Percentiles rank a stretch among this genome's conserved stretches.
These are phyloP conservation scores for Tulasnella calospora DNA, from an alignment of 768 basidiomycete genomes.

Conservation along the genomic window DNA sequence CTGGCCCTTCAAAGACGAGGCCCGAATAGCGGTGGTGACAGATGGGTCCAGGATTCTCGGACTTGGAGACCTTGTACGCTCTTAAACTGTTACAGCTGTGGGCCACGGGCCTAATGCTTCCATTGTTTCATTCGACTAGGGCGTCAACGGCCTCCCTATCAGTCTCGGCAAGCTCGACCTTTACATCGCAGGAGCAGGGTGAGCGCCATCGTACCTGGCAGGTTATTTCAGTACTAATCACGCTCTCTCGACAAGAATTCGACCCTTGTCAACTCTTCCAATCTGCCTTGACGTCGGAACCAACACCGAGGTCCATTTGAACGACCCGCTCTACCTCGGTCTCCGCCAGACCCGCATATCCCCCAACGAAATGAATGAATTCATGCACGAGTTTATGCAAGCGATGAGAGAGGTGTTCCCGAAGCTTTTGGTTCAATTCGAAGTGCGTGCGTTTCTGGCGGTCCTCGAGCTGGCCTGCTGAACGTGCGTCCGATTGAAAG, in stretches of 20 bases:
- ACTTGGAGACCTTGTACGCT: constrained; percentile 45
- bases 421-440: constrained; percentile 79
- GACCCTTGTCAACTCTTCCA: constrained; percentile 70
- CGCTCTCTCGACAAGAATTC: constrained; percentile 48
- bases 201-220: constrained; percentile 31
- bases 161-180: constrained; percentile 86
- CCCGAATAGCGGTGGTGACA: constrained; percentile 88
- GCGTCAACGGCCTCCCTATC: constrained; percentile 54
- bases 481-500: constrained; percentile 31
- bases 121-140: not conserved
- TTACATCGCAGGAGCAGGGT: constrained; percentile 88
- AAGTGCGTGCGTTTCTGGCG: constrained; percentile 32
- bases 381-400: constrained; percentile 91
- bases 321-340: constrained; percentile 91
- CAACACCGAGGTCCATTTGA: constrained; percentile 69
- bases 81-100: not conserved
- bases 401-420: constrained; percentile 73
- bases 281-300: constrained; percentile 87
- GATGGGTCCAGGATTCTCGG: constrained; percentile 88
- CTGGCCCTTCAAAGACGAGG: constrained; percentile 66
- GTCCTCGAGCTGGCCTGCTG: not conserved
- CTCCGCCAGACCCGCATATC: constrained; percentile 64
- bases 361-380: constrained; percentile 65
- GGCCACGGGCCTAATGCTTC: not conserved
- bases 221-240: not conserved